Evolutionary conservation across 305 asterid species (phyloP).

Genomic region (Fraxinus sp.): DNA sequence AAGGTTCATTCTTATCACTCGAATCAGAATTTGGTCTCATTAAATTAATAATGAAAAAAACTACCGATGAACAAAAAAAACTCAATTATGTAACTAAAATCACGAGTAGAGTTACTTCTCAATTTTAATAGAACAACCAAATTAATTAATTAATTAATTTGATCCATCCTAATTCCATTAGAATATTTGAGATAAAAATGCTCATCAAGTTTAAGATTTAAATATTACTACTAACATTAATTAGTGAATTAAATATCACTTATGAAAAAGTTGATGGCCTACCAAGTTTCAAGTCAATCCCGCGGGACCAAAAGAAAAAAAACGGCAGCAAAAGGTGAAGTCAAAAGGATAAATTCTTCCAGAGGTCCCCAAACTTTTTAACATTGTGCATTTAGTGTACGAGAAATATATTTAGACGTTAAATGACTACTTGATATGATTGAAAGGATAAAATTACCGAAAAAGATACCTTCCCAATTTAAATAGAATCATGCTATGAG

Average conservation of each 20-base stretch:
- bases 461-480: neutral
- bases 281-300: neutral
- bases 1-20: neutral
- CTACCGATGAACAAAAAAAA: no score
- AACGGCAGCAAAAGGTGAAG: neutral
- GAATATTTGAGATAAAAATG: neutral
- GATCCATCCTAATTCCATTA: no score
- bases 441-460: no score
- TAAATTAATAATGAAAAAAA: no score
- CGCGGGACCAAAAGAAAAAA: neutral
- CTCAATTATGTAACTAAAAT: no score
- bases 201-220: neutral
- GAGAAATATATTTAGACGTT: neutral
- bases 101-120: no score
- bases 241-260: no score
- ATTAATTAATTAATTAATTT: no score
- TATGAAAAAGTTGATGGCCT: neutral
- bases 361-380: neutral
- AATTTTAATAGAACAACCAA: no score
- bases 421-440: no score
- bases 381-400: neutral
- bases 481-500: no score
- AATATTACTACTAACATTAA: neutral
- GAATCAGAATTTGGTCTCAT: neutral
- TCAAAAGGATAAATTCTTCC: neutral